phyloP scores from a whole-genome alignment of 108 stramenopile genomes.

The Nitzschia inconspicua region DNA sequence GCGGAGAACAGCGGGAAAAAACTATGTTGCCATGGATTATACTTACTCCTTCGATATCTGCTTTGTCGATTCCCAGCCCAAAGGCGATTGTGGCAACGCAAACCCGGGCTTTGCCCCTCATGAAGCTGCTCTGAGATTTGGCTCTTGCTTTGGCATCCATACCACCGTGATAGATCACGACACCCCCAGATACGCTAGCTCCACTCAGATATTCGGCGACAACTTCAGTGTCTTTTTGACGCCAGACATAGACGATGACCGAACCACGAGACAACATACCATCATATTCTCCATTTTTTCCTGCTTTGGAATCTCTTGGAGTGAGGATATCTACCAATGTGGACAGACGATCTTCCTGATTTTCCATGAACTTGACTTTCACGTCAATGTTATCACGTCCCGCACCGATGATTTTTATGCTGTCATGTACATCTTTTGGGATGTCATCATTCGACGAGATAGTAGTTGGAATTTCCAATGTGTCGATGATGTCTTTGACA shows the following conservation, averaged over 20 bases:
- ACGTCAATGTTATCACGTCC: conserved; percentile 89
- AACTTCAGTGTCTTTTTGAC: conserved; percentile 83
- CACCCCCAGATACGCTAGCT: conserved; percentile 62
- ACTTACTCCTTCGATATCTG: conserved; percentile 73
- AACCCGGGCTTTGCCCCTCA: conserved; percentile 85
- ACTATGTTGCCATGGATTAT: background rate
- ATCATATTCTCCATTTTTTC: conserved; percentile 5
- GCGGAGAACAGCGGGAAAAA: background rate
- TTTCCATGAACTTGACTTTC: conserved; percentile 40
- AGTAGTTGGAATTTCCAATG: conserved; percentile 50
- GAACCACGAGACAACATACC: conserved; percentile 69
- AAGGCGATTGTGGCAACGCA: conserved; percentile 96
- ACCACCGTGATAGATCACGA: conserved; percentile 85
- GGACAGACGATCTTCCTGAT: conserved; percentile 60
- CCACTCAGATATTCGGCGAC: conserved; percentile 69
- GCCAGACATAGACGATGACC: conserved; percentile 92
- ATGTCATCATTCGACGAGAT: background rate
- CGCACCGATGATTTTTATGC: conserved; percentile 57
- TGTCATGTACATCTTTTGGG: conserved; percentile 17
- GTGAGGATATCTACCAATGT: conserved; percentile 54
- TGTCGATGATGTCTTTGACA: conserved; percentile 77
- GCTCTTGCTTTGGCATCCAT: conserved; percentile 72
- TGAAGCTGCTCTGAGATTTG: conserved; percentile 78
- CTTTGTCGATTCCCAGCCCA: conserved; percentile 98
- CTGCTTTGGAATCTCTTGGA: conserved; percentile 9